A percentile compares a stretch with the other conserved stretches of the same genome.
These are phyloP conservation scores for Rhizophagus clarus DNA, from an alignment of 192 early-diverging fungal species.

Conservation along the genomic window DNA sequence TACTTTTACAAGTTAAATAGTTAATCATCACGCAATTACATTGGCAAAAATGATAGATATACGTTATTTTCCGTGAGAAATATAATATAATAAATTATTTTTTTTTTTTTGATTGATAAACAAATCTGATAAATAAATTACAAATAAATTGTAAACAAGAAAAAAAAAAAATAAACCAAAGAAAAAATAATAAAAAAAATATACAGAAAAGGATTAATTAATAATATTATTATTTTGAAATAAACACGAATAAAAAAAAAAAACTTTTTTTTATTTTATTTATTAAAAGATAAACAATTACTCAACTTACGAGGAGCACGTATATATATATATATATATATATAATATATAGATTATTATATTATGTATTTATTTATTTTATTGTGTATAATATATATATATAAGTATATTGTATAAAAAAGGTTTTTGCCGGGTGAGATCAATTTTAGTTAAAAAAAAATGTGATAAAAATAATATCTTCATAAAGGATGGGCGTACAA, in stretches of 20 bases:
- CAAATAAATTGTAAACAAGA: too few species aligned
- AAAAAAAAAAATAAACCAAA: neutral
- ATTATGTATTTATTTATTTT: neutral
- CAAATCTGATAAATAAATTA: neutral
- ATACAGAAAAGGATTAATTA: neutral
- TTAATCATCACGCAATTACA: too few species aligned
- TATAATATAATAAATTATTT: too few species aligned
- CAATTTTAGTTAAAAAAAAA: too few species aligned
- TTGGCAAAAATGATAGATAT: neutral
- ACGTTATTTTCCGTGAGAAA: neutral
- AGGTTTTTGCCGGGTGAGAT: neutral
- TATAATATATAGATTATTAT: too few species aligned
- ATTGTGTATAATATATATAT: too few species aligned
- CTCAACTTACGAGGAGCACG: too few species aligned
- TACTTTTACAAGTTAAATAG: neutral
- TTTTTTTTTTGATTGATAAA: neutral
- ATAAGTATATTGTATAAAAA: too few species aligned
- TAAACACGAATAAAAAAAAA: neutral
- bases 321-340: too few species aligned
- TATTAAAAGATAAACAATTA: neutral
- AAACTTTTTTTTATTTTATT: neutral
- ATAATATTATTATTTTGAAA: neutral
- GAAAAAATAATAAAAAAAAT: neutral
- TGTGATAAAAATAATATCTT: neutral
- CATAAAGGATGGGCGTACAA: neutral